Evolutionary conservation across 164 flowering plant species (phyloP).

Genomic region (Pachysandra terminalis): DNA sequence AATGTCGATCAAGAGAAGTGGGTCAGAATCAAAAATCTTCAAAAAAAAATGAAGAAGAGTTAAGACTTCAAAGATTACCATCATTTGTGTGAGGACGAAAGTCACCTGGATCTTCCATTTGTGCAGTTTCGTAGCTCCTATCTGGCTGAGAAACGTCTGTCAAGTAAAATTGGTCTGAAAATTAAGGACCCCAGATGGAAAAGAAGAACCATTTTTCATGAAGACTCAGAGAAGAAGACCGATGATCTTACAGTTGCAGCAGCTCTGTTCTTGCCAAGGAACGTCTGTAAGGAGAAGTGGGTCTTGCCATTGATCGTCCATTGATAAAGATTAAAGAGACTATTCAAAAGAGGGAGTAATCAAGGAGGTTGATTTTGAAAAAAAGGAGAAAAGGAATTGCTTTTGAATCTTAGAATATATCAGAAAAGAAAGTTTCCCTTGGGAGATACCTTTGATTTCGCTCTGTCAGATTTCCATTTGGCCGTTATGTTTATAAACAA

Average conservation of each 20-base stretch:
- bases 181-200: constrained; percentile 3
- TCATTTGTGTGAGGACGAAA: not conserved
- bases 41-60: not conserved
- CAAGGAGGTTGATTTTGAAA: constrained; percentile 1
- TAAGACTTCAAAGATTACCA: not conserved
- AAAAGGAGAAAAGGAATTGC: constrained; percentile 7
- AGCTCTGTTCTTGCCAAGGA: constrained; percentile 32
- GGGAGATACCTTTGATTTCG: constrained; percentile 28
- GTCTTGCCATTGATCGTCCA: constrained; percentile 54
- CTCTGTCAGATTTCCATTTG: constrained; percentile 6
- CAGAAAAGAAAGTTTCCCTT: constrained; percentile 14
- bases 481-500: constrained; percentile 11
- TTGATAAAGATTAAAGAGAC: constrained; percentile 13
- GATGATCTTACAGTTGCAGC: constrained; percentile 7
- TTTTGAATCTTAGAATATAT: constrained; percentile 6
- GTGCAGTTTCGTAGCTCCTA: not conserved
- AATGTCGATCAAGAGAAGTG: constrained; percentile 13
- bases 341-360: constrained; percentile 3
- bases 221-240: not conserved
- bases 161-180: not conserved
- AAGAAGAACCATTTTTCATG: not conserved
- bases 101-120: not conserved
- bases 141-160: not conserved
- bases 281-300: constrained; percentile 68
- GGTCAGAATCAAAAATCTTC: not conserved